Conservation (phyloP, 2,329 filamentous ascomycete species). For the Penicillium olsonii region DNA sequence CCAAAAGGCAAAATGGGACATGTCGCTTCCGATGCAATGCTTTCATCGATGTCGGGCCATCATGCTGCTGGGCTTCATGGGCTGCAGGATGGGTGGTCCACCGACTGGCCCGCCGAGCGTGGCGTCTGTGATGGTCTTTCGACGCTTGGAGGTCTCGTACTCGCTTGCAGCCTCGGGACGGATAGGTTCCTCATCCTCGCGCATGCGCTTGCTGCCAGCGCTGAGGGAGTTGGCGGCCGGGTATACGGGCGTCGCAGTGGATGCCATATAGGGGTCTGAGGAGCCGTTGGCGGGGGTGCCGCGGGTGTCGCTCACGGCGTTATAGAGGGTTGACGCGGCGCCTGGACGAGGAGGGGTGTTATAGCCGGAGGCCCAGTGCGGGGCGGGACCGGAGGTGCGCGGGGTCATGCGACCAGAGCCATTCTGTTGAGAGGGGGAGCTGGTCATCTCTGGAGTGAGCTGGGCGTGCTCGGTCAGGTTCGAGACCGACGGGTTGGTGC, state of each 20-base stretch:
- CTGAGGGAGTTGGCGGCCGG: conserved; percentile 63
- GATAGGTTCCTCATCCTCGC: conserved; percentile 65
- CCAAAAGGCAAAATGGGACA: conserved; percentile 4
- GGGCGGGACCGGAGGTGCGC: conserved; percentile 70
- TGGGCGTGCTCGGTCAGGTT: conserved; percentile 73
- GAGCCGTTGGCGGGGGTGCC: conserved; percentile 64
- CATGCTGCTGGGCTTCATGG: conserved; percentile 46
- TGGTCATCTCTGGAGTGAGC: conserved; percentile 77
- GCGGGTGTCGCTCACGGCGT: conserved; percentile 80
- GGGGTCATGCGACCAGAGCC: conserved; percentile 83
- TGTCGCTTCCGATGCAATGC: background rate
- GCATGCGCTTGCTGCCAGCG: conserved; percentile 59
- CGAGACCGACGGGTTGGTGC: conserved; percentile 63
- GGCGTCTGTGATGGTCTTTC: conserved; percentile 72
- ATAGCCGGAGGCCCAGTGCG: conserved; percentile 76
- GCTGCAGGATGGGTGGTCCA: conserved; percentile 43
- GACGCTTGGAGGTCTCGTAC: conserved; percentile 67
- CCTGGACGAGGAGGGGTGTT: conserved; percentile 72
- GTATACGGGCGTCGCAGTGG: conserved; percentile 58
- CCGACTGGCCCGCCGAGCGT: conserved; percentile 49
- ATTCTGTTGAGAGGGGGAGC: conserved; percentile 74
- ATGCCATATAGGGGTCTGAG: conserved; percentile 70
- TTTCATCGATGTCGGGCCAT: conserved; percentile 42
- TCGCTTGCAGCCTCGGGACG: conserved; percentile 65
- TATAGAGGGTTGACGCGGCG: conserved; percentile 81